Percentiles rank a stretch among this genome's conserved stretches.
Conservation (phyloP, 768 basidiomycete species). For the Mycena alexandri region DNA sequence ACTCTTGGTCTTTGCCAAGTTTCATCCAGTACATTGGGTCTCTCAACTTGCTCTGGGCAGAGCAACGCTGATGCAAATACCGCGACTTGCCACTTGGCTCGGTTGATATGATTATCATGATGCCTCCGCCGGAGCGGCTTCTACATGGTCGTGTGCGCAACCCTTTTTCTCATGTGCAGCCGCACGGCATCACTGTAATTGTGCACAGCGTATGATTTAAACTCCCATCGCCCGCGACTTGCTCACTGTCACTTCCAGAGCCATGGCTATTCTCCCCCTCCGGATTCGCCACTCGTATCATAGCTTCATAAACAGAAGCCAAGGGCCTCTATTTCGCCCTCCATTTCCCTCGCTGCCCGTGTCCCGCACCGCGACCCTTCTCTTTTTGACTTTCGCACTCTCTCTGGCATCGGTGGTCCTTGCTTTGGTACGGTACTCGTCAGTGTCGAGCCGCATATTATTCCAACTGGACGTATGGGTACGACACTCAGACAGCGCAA, state of each 20-base stretch:
- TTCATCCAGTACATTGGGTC: too few species aligned
- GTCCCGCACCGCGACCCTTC: slow-evolving; percentile 14
- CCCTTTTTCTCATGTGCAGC: too few species aligned
- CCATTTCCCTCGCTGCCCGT: slow-evolving; percentile 5
- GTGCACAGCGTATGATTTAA: too few species aligned
- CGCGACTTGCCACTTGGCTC: too few species aligned
- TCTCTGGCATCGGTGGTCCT: slow-evolving; percentile 11
- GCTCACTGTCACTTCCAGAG: not conserved
- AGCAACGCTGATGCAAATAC: too few species aligned
- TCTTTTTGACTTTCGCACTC: slow-evolving; percentile 13
- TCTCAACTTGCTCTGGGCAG: too few species aligned
- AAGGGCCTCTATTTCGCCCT: not conserved
- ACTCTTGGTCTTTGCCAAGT: too few species aligned
- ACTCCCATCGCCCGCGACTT: not conserved
- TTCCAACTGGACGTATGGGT: slow-evolving; percentile 16
- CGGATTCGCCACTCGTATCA: slow-evolving; percentile 17
- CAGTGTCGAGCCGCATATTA: slow-evolving; percentile 3
- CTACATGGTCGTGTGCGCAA: too few species aligned
- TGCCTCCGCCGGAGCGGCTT: too few species aligned
- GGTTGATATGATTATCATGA: too few species aligned
- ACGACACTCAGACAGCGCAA: too few species aligned
- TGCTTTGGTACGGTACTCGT: slow-evolving; percentile 5
- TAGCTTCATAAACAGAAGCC: slow-evolving; percentile 1
- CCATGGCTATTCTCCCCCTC: slow-evolving; percentile 14
- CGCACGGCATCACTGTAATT: too few species aligned